Conservation (phyloP, 257 asterid species). For the Gentiana macrophylla region DNA sequence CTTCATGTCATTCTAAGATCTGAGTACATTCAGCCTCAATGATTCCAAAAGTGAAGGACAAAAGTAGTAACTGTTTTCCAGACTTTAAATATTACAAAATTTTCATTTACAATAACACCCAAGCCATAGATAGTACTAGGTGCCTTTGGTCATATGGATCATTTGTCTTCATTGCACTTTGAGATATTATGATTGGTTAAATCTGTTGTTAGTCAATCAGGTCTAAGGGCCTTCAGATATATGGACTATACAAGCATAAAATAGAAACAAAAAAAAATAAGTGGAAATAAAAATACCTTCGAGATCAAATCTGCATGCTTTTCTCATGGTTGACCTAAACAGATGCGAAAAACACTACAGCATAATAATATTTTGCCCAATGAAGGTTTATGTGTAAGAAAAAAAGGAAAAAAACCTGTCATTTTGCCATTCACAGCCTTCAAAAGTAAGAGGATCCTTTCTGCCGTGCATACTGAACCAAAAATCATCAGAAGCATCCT, state of each 20-base stretch:
- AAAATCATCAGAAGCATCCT: slow-evolving; percentile 30
- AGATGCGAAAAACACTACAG: slow-evolving; percentile 7
- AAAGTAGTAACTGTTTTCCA: neutral
- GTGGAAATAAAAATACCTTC: slow-evolving; percentile 25
- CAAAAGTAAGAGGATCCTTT: slow-evolving; percentile 24
- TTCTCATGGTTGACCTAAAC: slow-evolving; percentile 31
- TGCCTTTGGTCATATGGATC: too few relatives aligned
- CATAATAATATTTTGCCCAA: neutral
- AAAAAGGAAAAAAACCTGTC: slow-evolving; percentile 26
- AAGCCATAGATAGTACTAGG: too few relatives aligned
- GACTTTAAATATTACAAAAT: too few relatives aligned
- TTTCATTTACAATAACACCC: too few relatives aligned
- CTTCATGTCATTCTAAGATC: too few relatives aligned
- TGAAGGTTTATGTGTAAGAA: neutral
- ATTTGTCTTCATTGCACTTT: too few relatives aligned
- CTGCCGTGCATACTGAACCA: slow-evolving; percentile 21
- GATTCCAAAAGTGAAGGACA: neutral
- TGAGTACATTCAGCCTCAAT: too few relatives aligned
- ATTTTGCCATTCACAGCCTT: slow-evolving; percentile 29
- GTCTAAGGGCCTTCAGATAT: neutral
- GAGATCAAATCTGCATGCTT: slow-evolving; percentile 14
- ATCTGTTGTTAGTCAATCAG: too few relatives aligned
- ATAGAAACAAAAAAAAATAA: neutral
- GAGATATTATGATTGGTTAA: too few relatives aligned
- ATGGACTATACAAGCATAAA: neutral